Base-by-base conservation (phyloP, 2,329 filamentous ascomycete species). In the Stachybotrys echinatus region DNA sequence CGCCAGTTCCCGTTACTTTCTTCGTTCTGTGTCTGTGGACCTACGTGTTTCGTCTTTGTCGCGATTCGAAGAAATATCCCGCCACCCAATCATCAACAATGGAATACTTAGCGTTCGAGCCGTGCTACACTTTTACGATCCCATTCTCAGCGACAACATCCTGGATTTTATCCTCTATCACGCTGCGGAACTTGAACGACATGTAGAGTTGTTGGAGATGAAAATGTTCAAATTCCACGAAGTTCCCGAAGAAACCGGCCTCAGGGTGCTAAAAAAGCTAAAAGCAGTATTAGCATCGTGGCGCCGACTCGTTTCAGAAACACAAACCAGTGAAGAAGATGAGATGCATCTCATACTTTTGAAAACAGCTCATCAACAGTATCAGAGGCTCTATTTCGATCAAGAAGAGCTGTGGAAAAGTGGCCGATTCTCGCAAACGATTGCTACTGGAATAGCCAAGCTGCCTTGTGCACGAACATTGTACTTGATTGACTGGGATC, bases 1-100 rank as follows among this genome's bases (percentile, higher is more conserved):
- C 38, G 23, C 38, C 45, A 47, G 45, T 19, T 47, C 45, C 22
- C 23, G 18, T 14, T 37, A 37, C 7, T 38, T 47, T 38, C 23
- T 47, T 23, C 45, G 23, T 22, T 18, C 27, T 37, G 45, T 47
- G 14, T 19, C 45, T 27, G 45, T 47, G 23, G 45, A 38, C 27
- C 20, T 47, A 8, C 23, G 27, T 10, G 31, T 22, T 38, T 47
- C 45, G 38, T 47, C 45, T 38, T 19, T 47, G 7, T 37, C 45
- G 23, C 45, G 45, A 23, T 38, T 47, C 45, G 45, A 47, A n/a
- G 45, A 47, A 38, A 47, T 47, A 47, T 47, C 45, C 17, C 45
- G 45, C 27, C 45, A 47, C 27, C 45, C 45, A 7, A 47, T 31
- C 23, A 47, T 47, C 45, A 38, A 27, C 45, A 47, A 38, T 23